Evolutionary conservation across 306 rosid species (phyloP).

Genomic region (Begonia peltatifolia): DNA sequence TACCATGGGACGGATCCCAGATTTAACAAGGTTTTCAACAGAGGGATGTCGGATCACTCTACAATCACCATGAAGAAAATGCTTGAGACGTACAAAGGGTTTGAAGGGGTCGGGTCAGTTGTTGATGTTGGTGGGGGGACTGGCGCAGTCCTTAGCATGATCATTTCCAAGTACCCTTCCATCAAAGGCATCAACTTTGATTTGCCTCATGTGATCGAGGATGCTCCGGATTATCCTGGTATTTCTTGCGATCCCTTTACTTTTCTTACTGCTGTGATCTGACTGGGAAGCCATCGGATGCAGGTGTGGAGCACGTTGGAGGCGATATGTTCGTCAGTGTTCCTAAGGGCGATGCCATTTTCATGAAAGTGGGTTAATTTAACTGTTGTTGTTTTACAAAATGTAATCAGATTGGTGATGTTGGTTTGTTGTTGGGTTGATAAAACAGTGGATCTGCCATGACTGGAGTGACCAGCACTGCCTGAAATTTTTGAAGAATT

Average conservation of each 20-base stretch:
- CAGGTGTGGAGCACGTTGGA: conserved; percentile 89
- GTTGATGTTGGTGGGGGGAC: conserved; percentile 95
- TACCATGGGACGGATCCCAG: conserved; percentile 77
- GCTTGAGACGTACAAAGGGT: conserved; percentile 56
- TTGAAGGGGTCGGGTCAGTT: conserved; percentile 56
- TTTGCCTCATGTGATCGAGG: conserved; percentile 73
- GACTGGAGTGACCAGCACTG: conserved; percentile 96
- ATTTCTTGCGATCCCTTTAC: not conserved
- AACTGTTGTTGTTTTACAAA: not conserved
- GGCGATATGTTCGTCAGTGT: conserved; percentile 89
- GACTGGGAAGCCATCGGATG: conserved; percentile 3
- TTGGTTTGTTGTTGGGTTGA: not conserved
- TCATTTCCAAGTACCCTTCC: conserved; percentile 65
- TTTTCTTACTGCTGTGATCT: not conserved
- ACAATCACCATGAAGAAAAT: conserved; percentile 78
- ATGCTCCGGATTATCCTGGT: conserved; percentile 68
- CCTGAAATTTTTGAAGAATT: conserved; percentile 64
- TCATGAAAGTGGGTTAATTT: conserved; percentile 57
- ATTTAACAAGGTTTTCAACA: conserved; percentile 86
- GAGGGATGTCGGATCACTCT: conserved; percentile 76
- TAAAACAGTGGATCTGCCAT: conserved; percentile 67
- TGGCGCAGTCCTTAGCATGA: conserved; percentile 58
- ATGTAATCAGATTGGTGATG: conserved; percentile 2
- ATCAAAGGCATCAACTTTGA: conserved; percentile 82
- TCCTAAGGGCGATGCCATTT: conserved; percentile 80